phyloP scores from a whole-genome alignment of 2,329 filamentous ascomycete species.

The Emmonsia crescens region DNA sequence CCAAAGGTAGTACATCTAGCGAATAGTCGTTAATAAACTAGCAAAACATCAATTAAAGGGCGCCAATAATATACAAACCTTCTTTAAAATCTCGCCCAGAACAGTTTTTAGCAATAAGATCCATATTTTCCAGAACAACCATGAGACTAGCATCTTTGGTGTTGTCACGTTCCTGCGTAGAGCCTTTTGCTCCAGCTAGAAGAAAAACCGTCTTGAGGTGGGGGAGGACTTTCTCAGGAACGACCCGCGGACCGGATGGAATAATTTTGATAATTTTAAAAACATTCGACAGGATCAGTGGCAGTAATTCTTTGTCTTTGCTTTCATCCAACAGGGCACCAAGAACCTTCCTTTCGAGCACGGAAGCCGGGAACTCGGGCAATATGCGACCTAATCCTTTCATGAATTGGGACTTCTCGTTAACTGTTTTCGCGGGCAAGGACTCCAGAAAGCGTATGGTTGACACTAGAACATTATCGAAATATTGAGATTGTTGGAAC shows the following conservation, averaged over 20 bases:
- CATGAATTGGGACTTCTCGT: conserved; percentile 86
- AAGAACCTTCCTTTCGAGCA: conserved; percentile 89
- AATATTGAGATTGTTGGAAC: conserved; percentile 91
- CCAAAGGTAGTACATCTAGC: conserved; percentile 74
- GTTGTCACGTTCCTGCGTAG: conserved; percentile 59
- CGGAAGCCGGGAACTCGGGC: conserved; percentile 82
- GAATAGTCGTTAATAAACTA: conserved; percentile 15
- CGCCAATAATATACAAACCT: conserved; percentile 40
- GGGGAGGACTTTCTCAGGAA: conserved; percentile 79
- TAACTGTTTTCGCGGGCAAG: conserved; percentile 80
- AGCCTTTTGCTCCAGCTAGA: conserved; percentile 36
- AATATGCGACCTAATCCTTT: conserved; percentile 77
- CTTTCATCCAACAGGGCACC: conserved; percentile 83
- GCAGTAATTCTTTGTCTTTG: conserved; percentile 80
- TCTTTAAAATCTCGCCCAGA: conserved; percentile 92
- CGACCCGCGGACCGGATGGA: conserved; percentile 64
- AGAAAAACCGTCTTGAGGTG: conserved; percentile 75
- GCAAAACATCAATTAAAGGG: neutral
- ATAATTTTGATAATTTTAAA: conserved; percentile 79
- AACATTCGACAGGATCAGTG: conserved; percentile 77
- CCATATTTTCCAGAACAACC: conserved; percentile 77
- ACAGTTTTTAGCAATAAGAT: conserved; percentile 65
- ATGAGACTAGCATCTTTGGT: conserved; percentile 82
- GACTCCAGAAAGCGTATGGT: conserved; percentile 91
- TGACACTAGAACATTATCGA: conserved; percentile 92